phyloP scores from a whole-genome alignment of 441 rosid genomes.

The Arabidopsis lyrata region DNA sequence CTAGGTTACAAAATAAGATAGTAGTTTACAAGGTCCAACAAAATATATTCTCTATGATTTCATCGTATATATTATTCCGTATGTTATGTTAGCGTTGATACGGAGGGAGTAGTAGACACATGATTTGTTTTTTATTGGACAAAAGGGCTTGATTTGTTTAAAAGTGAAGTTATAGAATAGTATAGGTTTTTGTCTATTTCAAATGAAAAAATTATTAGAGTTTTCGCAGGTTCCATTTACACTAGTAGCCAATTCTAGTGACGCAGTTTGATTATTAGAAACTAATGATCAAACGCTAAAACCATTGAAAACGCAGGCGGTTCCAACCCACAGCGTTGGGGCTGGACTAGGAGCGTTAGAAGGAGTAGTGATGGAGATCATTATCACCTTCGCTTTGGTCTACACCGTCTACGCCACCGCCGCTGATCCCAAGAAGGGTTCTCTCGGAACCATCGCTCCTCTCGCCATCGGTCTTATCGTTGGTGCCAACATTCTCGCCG shows the following conservation, averaged over 20 bases:
- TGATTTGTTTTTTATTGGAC: not conserved
- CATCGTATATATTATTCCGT: not conserved
- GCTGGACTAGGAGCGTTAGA: slow-evolving; percentile 76
- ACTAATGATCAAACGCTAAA: slow-evolving; percentile 29
- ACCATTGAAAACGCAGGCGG: slow-evolving; percentile 51
- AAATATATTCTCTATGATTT: slow-evolving; percentile 5
- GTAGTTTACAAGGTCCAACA: not conserved
- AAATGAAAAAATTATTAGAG: slow-evolving; percentile 4
- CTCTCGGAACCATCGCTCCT: slow-evolving; percentile 86
- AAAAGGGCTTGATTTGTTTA: not conserved
- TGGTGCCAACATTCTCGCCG: slow-evolving; percentile 93
- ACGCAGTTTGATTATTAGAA: not conserved
- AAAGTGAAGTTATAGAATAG: not conserved
- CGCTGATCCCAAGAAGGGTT: slow-evolving; percentile 93
- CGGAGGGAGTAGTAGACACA: not conserved
- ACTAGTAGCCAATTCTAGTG: not conserved
- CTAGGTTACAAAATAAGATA: slow-evolving; percentile 8
- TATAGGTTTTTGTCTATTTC: not conserved
- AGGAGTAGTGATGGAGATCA: slow-evolving; percentile 92
- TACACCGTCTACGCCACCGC: slow-evolving; percentile 96
- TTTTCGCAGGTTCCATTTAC: not conserved
- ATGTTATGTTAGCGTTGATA: not conserved
- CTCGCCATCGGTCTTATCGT: slow-evolving; percentile 90
- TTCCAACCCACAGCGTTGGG: slow-evolving; percentile 78
- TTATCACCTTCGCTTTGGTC: slow-evolving; percentile 84